A percentile compares a stretch with the other conserved stretches of the same genome.
Conservation (phyloP, 305 asterid species). For the Striga hermonthica region DNA sequence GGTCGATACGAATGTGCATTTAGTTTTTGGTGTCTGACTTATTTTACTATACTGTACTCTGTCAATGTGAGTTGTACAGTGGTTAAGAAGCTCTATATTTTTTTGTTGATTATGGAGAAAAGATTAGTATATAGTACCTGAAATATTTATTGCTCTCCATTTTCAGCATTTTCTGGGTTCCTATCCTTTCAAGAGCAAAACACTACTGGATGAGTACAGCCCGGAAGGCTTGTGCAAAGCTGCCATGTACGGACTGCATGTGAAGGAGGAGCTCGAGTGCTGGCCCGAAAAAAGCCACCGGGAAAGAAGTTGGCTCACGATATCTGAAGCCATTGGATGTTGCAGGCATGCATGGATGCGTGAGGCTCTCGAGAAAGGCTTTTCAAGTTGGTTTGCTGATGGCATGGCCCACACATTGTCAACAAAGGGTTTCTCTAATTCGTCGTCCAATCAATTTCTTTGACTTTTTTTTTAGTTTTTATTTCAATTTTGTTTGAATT, state of each 20-base stretch:
- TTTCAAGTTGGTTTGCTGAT: conserved; percentile 55
- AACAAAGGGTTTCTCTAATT: conserved; percentile 28
- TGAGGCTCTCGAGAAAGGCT: conserved; percentile 68
- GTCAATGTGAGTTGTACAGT: background rate
- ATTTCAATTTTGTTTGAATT: background rate
- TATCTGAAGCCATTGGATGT: conserved; percentile 53
- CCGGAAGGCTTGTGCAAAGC: conserved; percentile 88
- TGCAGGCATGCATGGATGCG: conserved; percentile 90
- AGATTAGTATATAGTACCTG: no score
- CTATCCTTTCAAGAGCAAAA: conserved; percentile 76
- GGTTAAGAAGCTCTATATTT: background rate
- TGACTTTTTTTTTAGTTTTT: conserved; percentile 12
- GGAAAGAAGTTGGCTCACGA: conserved; percentile 65
- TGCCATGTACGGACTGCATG: conserved; percentile 72
- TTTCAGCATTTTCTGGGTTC: conserved; percentile 69
- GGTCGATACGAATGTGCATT: background rate
- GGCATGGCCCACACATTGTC: conserved; percentile 55
- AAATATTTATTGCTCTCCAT: background rate
- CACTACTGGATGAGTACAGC: conserved; percentile 67
- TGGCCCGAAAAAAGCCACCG: conserved; percentile 82
- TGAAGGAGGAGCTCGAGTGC: conserved; percentile 68
- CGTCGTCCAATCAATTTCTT: conserved; percentile 24
- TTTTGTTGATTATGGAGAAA: no score
- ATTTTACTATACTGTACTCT: background rate
- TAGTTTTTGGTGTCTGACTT: background rate